phyloP scores from a whole-genome alignment of 2,329 filamentous ascomycete species.

The Alternaria atra region DNA sequence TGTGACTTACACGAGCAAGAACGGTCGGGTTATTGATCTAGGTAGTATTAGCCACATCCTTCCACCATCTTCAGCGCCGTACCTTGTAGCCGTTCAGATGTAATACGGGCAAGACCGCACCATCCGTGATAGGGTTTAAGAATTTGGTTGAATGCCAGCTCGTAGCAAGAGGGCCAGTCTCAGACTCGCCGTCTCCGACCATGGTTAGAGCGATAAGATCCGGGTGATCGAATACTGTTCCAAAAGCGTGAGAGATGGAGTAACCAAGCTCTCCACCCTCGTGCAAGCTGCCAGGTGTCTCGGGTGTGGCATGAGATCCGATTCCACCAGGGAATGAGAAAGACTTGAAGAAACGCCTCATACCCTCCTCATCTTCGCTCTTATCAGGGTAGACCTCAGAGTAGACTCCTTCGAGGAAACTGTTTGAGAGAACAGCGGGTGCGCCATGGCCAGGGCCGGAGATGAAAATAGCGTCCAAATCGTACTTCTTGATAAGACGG shows the following conservation, averaged over 20 bases:
- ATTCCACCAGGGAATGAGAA: conserved; percentile 85
- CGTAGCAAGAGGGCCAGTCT: conserved; percentile 80
- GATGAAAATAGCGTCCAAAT: conserved; percentile 75
- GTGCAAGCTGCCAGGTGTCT: conserved; percentile 79
- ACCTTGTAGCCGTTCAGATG: conserved; percentile 89
- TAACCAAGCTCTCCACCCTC: conserved; percentile 87
- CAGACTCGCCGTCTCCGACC: conserved; percentile 83
- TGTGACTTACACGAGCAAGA: conserved; percentile 75
- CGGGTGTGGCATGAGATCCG: conserved; percentile 79
- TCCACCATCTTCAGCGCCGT: background rate
- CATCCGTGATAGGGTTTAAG: conserved; percentile 79
- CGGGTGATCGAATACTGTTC: conserved; percentile 78
- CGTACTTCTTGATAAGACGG: conserved; percentile 81
- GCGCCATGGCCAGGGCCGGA: conserved; percentile 82
- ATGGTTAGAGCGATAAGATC: conserved; percentile 78
- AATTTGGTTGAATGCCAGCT: conserved; percentile 87
- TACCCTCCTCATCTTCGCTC: conserved; percentile 71
- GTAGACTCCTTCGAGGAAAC: conserved; percentile 80
- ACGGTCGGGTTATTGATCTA: conserved; percentile 61
- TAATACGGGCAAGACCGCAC: conserved; percentile 78
- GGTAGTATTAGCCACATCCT: conserved; percentile 6
- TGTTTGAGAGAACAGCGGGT: conserved; percentile 77
- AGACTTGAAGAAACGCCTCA: conserved; percentile 81
- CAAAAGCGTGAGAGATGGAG: conserved; percentile 80
- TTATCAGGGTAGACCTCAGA: conserved; percentile 80